Conservation (phyloP, 1,284 basidiomycete genomes). For the Spongiforma sp. region DNA sequence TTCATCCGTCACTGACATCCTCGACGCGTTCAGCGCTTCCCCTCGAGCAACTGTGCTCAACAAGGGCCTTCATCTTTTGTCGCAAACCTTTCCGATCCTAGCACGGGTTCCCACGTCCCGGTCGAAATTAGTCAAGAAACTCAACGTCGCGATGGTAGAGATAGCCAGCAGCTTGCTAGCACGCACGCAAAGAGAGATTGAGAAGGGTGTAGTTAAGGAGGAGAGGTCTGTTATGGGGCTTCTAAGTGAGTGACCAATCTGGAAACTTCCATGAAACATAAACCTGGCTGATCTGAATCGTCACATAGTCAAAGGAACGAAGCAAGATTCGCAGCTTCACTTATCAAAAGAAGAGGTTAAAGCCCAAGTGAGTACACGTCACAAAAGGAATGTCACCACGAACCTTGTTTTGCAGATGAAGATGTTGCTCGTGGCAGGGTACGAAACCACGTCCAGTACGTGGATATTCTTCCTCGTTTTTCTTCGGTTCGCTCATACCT, state of each 20-base stretch:
- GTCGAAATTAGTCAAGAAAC: slow-evolving; percentile 38
- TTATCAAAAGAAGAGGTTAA: slow-evolving; percentile 72
- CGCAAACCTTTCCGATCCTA: slow-evolving; percentile 47
- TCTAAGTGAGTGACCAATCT: slow-evolving; percentile 15
- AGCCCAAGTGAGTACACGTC: slow-evolving; percentile 47
- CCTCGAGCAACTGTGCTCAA: slow-evolving; percentile 31
- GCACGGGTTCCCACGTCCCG: slow-evolving; percentile 36
- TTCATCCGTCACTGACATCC: slow-evolving; percentile 48
- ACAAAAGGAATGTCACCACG: neutral
- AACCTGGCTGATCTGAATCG: neutral
- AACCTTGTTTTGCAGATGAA: slow-evolving; percentile 37
- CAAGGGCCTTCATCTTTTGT: slow-evolving; percentile 41
- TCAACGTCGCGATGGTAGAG: slow-evolving; percentile 45
- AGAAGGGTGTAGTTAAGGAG: neutral
- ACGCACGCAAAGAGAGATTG: neutral
- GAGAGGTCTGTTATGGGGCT: slow-evolving; percentile 8
- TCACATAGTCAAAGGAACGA: slow-evolving; percentile 44
- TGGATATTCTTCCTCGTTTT: neutral
- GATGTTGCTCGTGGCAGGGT: slow-evolving; percentile 44
- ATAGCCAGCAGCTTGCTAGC: slow-evolving; percentile 44
- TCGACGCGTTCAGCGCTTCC: slow-evolving; percentile 39
- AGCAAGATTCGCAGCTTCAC: slow-evolving; percentile 43
- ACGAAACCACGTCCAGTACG: slow-evolving; percentile 49
- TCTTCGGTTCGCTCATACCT: neutral
- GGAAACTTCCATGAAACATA: neutral